Percentiles rank a stretch among this genome's conserved stretches.
Conservation (phyloP, 176 grass and related monocot species). For the Paspalum notatum region DNA sequence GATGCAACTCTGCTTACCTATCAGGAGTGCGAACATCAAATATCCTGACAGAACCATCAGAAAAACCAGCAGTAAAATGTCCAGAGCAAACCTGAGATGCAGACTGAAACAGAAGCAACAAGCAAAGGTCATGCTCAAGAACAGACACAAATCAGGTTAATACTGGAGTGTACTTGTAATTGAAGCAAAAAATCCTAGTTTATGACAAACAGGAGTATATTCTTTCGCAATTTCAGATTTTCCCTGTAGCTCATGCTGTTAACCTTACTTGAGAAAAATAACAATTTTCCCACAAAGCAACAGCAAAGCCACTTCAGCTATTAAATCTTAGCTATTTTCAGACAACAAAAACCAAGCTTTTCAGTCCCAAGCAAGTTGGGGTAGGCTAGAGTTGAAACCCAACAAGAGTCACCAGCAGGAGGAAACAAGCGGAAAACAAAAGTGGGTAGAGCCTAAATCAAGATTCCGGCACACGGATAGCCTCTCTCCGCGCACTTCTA, state of each 20-base stretch:
- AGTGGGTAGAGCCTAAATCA: too few relatives aligned
- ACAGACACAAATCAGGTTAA: slow-evolving; percentile 41
- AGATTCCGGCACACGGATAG: too few relatives aligned
- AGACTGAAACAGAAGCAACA: slow-evolving; percentile 64
- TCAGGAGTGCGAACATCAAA: slow-evolving; percentile 80
- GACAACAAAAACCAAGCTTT: too few relatives aligned
- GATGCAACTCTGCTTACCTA: slow-evolving; percentile 47
- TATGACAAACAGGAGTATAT: neutral
- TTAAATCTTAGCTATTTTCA: neutral
- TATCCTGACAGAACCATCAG: slow-evolving; percentile 81
- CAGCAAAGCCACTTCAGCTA: neutral
- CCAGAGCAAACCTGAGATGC: slow-evolving; percentile 69
- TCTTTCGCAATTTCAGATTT: neutral
- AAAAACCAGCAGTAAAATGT: slow-evolving; percentile 84
- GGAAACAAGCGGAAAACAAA: too few relatives aligned
- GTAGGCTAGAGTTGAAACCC: too few relatives aligned
- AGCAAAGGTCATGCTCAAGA: slow-evolving; percentile 8
- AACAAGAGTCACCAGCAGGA: too few relatives aligned
- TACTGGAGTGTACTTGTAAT: neutral
- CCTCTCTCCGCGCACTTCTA: too few relatives aligned
- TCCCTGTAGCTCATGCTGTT: slow-evolving; percentile 30
- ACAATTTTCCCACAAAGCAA: slow-evolving; percentile 31
- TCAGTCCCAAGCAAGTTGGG: too few relatives aligned
- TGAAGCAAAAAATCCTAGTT: neutral
- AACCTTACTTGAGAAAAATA: slow-evolving; percentile 18